Conservation (phyloP, 2,329 filamentous ascomycete species). For the Xylariaceae sp. region DNA sequence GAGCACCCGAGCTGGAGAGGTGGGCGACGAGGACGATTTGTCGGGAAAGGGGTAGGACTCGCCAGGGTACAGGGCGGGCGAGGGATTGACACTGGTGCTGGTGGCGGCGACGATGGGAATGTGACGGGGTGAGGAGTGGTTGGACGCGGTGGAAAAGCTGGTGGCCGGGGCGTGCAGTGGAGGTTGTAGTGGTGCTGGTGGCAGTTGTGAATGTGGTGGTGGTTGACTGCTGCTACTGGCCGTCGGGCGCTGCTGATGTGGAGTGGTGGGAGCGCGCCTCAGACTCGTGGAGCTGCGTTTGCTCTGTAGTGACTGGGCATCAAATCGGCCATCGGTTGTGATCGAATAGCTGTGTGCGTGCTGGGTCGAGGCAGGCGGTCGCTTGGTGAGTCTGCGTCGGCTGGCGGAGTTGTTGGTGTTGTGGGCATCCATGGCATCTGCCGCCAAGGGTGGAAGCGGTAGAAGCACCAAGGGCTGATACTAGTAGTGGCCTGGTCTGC, state of each 20-base stretch:
- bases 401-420: slow-evolving; percentile 1
- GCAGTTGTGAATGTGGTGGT: slow-evolving; percentile 29
- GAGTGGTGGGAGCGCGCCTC: slow-evolving; percentile 51
- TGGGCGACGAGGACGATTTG: slow-evolving; percentile 22
- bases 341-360: slow-evolving; percentile 34
- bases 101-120: slow-evolving; percentile 25
- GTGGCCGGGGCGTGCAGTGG: slow-evolving; percentile 29
- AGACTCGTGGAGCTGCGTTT: slow-evolving; percentile 58
- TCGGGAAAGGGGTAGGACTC: slow-evolving; percentile 37
- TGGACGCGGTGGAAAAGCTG: slow-evolving; percentile 33
- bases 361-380: slow-evolving; percentile 44
- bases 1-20: slow-evolving; percentile 10
- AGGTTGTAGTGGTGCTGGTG: slow-evolving; percentile 32
- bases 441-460: no score
- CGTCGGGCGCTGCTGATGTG: slow-evolving; percentile 21
- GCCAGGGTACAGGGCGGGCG: slow-evolving; percentile 37
- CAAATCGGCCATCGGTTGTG: slow-evolving; percentile 46
- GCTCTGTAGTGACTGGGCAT: slow-evolving; percentile 51
- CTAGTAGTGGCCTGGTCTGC: no score
- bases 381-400: slow-evolving; percentile 45
- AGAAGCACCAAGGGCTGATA: no score
- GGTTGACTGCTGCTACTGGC: no score
- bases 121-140: slow-evolving; percentile 39
- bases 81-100: slow-evolving; percentile 17
- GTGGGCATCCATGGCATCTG: slow-evolving; percentile 35